Base-by-base conservation (phyloP, 306 rosid species). In the Vicia faba region DNA sequence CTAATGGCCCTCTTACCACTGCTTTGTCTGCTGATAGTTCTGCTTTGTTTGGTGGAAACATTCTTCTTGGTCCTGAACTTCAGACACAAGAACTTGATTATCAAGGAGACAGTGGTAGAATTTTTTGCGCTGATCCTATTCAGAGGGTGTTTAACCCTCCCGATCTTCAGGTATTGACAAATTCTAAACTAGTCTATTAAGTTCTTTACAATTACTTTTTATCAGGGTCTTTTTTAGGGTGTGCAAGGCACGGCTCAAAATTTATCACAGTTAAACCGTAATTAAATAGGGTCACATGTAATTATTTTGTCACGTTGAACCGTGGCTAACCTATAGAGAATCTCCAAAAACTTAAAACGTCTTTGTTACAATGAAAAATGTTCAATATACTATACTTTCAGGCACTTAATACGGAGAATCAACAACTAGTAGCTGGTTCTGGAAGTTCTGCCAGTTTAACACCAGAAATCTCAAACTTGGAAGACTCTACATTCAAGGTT, bases 401-500 rank as follows among this genome's bases (percentile, higher is more conserved):
- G 96, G 87, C 78, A 74, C 86, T 92, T 54, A 71, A 76, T 8
- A 70, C 73, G 73, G 96, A 89, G 84, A 83, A 70, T 64, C 96
- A 83, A 69, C 96, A 89, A 79, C 77, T 87, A 49, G 78, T 82
- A 65, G 68, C 69, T 58, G 96, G 85, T 49, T 61, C 77, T 63
- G 92, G 88, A 57, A 80, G 85, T 78, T 80, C 95, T 62, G 61
- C 83, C 61, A 73, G 72, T 43, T 74, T 89, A 62, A 79, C 87
- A 58, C 69, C 89, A 19, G 96, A 92, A 43, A 90, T 89, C 75
- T 84, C 96, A 46, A 89, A 79, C 69, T 71, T 84, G 69, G 96
- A 91, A 69, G 98, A 89, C 69, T 85, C 90, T 29, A 74, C 82
- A 13, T 89, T 84, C 80, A 92, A 87, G 76, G 98, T 92, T 49